Evolutionary conservation across 352 stramenopile genomes (phyloP).

Genomic region (Pythium myriotylum): DNA sequence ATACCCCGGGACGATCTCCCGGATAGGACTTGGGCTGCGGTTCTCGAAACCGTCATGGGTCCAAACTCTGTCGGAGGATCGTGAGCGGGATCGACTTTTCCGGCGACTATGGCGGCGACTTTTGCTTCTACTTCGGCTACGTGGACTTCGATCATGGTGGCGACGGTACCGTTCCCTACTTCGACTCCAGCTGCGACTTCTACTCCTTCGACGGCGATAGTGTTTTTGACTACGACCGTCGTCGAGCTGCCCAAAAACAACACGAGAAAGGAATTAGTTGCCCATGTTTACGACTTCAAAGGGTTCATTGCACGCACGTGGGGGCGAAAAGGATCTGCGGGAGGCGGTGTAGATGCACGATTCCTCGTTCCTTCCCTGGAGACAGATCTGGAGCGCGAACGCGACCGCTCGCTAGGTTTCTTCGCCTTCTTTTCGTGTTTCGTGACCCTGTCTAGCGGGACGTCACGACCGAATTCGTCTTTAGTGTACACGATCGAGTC

Average conservation of each 20-base stretch:
- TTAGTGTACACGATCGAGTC: constrained; percentile 33
- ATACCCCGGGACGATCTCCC: constrained; percentile 65
- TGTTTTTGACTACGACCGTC: constrained; percentile 5
- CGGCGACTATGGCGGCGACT: constrained; percentile 17
- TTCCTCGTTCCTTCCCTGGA: not conserved
- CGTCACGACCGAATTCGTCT: constrained; percentile 82
- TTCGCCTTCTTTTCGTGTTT: constrained; percentile 34
- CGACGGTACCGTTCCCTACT: constrained; percentile 5
- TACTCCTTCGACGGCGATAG: constrained; percentile 12
- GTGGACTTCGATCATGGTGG: constrained; percentile 22
- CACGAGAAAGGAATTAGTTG: not conserved
- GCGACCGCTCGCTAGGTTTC: constrained; percentile 22
- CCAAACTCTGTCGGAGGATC: constrained; percentile 46
- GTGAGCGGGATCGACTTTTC: constrained; percentile 17
- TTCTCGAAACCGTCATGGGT: constrained; percentile 74
- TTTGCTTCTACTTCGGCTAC: constrained; percentile 29
- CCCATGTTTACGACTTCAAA: not conserved
- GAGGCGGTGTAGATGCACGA: constrained; percentile 16
- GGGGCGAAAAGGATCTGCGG: constrained; percentile 22
- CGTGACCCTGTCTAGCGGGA: constrained; percentile 36
- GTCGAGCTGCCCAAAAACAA: constrained; percentile 15
- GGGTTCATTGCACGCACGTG: constrained; percentile 13
- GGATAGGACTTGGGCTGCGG: constrained; percentile 72
- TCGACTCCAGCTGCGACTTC: constrained; percentile 15
- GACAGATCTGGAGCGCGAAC: constrained; percentile 7